Conservation (phyloP, 352 stramenopile genomes). For the Aphanomyces astaci region DNA sequence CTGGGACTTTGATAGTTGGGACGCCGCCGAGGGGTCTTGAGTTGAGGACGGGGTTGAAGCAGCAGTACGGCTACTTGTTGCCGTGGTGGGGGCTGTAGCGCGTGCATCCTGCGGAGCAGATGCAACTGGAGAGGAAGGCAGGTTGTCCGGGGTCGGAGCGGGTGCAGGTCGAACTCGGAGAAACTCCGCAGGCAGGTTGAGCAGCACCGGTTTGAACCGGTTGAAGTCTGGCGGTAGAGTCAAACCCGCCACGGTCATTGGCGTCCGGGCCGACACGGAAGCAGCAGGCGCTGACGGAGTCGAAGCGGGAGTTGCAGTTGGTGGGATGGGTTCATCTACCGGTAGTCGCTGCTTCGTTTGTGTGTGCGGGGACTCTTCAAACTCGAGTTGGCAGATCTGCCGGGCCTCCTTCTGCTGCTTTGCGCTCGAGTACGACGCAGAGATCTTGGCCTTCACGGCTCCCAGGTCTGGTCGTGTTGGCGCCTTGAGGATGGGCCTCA, state of each 20-base stretch:
- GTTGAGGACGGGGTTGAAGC: no score
- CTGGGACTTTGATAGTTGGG: not conserved
- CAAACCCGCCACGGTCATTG: not conserved
- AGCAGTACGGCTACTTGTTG: no score
- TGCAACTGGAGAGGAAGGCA: not conserved
- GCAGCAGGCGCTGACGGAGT: not conserved
- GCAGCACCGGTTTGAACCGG: not conserved
- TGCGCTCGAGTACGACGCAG: not conserved
- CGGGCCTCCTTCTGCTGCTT: slow-evolving; percentile 1
- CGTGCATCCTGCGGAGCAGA: not conserved
- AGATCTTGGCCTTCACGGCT: not conserved
- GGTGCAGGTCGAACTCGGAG: not conserved
- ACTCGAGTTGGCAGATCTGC: not conserved
- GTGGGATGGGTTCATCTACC: not conserved
- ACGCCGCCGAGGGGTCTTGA: not conserved
- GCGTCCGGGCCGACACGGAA: not conserved
- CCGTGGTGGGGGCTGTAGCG: no score
- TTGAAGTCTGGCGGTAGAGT: slow-evolving; percentile 1
- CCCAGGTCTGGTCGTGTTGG: not conserved
- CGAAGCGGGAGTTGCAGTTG: not conserved
- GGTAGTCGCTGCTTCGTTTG: not conserved
- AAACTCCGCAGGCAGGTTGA: not conserved
- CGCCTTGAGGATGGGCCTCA: not conserved
- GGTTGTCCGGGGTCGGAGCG: not conserved
- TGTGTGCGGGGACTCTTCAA: not conserved